Base-by-base conservation (phyloP, 169 alveolate species). In the Cyclospora cayetanensis region DNA sequence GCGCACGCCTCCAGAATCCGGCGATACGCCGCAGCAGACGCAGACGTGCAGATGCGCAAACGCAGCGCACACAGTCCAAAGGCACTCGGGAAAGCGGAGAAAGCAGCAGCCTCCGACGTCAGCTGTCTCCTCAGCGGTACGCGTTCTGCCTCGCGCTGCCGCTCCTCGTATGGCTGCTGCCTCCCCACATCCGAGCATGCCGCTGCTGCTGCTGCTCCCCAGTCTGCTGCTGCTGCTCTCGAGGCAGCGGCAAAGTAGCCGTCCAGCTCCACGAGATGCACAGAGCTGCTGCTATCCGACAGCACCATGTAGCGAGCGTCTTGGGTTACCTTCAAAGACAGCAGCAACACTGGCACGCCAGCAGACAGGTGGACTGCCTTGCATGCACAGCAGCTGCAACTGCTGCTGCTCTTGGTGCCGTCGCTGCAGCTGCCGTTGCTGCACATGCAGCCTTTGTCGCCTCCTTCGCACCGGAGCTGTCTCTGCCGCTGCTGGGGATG, bases 61-160 rank as follows among this genome's bases (percentile, higher is more conserved):
- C 65, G 82, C 15, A 85, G 41, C 4, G 91, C 53, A 25, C 63
- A 84, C 42, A 65, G 72, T 18, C 79, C 79, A 22, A 85, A 85
- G 53, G 91, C 91, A 4, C 84, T 15, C 4, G 91, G 91, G 60
- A 85, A 85, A n/a, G 91, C 91, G 0, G 91, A 85, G 39, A 85
- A 84, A 63, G 74, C 70, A 22, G 91, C 91, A 41, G 91, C 77
- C 12, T 31, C 84, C n/a, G 77, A 84, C 31, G 25, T 82, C 52
- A 85, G 72, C 91, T 85, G 91, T 20, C 50, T 29, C 63, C 39
- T 18, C 52, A 65, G 82, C 34, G 22, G 77, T 55, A 42, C 55
- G 41, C 70, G 60, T 43, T 31, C 84, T 41, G 82, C 91, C 43
- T 60, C 86, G 39, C 86, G 39, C 34, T 76, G 66, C 20, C 86